Base-by-base conservation (phyloP, 768 basidiomycete genomes). In the Guyanaporus albipodus region DNA sequence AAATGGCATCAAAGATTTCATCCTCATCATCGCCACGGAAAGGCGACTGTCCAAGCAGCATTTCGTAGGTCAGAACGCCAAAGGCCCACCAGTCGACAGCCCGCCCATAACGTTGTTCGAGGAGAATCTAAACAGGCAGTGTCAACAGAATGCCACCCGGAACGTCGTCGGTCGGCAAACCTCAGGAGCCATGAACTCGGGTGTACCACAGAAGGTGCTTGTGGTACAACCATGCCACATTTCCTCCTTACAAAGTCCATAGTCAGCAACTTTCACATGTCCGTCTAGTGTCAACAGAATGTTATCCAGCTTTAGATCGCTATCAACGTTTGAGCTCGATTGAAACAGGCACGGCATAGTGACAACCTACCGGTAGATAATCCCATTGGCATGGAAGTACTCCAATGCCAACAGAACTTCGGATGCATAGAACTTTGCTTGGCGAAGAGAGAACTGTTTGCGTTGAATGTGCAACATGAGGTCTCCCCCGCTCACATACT, bases 31-130 rank as follows among this genome's bases (percentile, higher is more conserved):
- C 96, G 47, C 96, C 96, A 36, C 94, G 85, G 85, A 99, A 99
- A 4, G 96, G 96, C 5, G 96, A 98, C 70, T 98, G 96, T 37
- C 96, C 96, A 21, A 98, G 77, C 44, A 99, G 70, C 96, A 99
- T 99, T 71, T 99, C 96, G 64, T 99, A 99, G 21, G 88, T 97
- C 58, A 99, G 70, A 4, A 99, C 96, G 54, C 96, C 96, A 65
- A 98, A 98, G 11, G 96, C 96, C 96, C 96, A 99, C 96, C 96
- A 99, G 64, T 99, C 96, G 33, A 99, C 96, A 10, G 96, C 95
- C 31, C 93, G 91, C 9, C 93, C 94, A 59, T 99, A 99, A 38
- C 93, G 88, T 71, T 98, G 96, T 70, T 99, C 96, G n/a, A 98
- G 79, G 43, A 99, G 76, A 67, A 99, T 99, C 94, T 98, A 12